Conservation (phyloP, 2,329 filamentous ascomycete species). For the Hymenoscyphus repandus region DNA sequence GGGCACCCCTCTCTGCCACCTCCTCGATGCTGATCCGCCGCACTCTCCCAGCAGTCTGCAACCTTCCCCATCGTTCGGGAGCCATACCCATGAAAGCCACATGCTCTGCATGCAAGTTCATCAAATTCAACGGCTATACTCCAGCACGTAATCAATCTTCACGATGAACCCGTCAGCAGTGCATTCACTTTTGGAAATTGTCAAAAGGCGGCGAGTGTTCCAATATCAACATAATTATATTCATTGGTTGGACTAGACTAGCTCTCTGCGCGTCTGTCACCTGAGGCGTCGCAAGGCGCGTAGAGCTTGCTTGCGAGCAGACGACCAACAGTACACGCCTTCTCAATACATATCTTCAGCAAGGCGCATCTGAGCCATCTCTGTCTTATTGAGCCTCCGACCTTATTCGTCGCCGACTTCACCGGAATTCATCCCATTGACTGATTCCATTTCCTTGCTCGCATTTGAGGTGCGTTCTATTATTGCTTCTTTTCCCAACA, state of each 20-base stretch:
- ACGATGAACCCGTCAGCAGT: neutral
- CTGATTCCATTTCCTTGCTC: no score
- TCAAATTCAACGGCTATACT: neutral
- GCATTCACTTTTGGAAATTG: no score
- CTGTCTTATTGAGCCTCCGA: neutral
- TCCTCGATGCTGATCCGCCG: neutral
- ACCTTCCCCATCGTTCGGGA: neutral
- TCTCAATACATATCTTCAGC: conserved; percentile 1
- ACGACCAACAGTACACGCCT: neutral
- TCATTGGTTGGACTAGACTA: conserved; percentile 14
- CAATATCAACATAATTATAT: conserved; percentile 15
- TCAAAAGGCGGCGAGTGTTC: conserved; percentile 28
- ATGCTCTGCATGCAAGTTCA: conserved; percentile 7
- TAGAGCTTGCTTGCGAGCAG: conserved; percentile 11
- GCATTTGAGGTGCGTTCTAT: no score
- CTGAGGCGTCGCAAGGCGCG: conserved; percentile 27
- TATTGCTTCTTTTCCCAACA: no score
- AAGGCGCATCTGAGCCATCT: neutral
- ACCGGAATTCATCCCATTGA: no score
- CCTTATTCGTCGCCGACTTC: neutral
- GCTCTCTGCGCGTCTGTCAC: conserved; percentile 20
- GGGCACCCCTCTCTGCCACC: neutral
- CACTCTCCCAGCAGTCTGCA: neutral
- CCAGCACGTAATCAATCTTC: neutral
- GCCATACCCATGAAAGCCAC: conserved; percentile 7